These are phyloP conservation scores for Pleodorina starrii DNA, from an alignment of 139 green algal genomes.

Conservation along the genomic window DNA sequence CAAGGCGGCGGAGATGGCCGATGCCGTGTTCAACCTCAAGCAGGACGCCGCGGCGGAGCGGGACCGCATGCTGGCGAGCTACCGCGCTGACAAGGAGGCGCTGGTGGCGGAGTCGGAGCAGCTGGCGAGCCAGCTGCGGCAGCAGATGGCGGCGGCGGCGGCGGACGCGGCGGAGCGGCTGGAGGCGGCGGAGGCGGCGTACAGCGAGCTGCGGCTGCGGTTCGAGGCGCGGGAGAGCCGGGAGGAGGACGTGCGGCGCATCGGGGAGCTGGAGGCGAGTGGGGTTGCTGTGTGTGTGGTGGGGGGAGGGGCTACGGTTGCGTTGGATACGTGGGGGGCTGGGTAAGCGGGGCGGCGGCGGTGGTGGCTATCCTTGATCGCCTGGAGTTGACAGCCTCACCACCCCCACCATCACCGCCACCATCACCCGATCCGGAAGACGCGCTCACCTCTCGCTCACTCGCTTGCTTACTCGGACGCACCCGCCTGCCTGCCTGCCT, in stretches of 20 bases:
- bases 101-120: conserved; percentile 24
- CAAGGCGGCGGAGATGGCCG: conserved; percentile 60
- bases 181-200: conserved; percentile 28
- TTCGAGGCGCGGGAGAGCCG: conserved; percentile 67
- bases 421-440: no score
- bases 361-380: no score
- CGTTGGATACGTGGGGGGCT: no score
- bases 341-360: no score
- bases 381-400: no score
- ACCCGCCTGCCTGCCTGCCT: no score
- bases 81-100: conserved; percentile 42
- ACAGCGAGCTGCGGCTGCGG: conserved; percentile 37
- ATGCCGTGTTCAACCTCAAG: conserved; percentile 49
- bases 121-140: conserved; percentile 46
- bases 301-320: no score
- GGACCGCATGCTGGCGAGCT: conserved; percentile 15
- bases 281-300: no score
- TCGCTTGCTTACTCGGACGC: no score
- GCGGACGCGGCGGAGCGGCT: conserved; percentile 48
- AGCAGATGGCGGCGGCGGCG: conserved; percentile 35
- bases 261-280: conserved; percentile 42
- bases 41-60: conserved; percentile 43
- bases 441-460: no score
- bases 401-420: no score
- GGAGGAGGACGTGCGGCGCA: conserved; percentile 65